Evolutionary conservation across 257 asterid genomes (phyloP).

Genomic region (Fraxinus anomala): DNA sequence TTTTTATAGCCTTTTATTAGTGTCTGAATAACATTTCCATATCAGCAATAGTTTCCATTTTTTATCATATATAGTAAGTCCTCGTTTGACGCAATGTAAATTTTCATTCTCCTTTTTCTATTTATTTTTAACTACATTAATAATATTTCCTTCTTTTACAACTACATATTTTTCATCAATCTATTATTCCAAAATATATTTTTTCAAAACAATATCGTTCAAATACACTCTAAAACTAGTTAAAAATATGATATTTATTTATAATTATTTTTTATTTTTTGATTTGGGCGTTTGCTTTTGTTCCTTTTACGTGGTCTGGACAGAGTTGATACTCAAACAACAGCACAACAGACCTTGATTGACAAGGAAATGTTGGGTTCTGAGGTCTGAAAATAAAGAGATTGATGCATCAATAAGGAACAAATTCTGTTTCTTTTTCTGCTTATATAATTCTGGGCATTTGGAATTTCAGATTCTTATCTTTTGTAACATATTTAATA

Average conservation of each 20-base stretch:
- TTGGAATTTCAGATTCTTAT: not conserved
- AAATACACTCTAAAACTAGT: too few relatives aligned
- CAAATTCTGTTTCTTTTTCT: slow-evolving; percentile 28
- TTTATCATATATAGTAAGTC: too few relatives aligned
- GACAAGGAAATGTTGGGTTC: slow-evolving; percentile 44
- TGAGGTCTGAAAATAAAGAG: slow-evolving; percentile 61
- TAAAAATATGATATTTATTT: not conserved
- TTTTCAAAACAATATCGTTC: too few relatives aligned
- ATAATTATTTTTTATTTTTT: not conserved
- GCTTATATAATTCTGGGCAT: slow-evolving; percentile 8
- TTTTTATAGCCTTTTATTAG: too few relatives aligned
- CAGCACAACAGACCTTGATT: slow-evolving; percentile 28
- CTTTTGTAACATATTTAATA: not conserved
- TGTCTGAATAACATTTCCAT: not conserved
- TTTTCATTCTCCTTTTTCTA: too few relatives aligned
- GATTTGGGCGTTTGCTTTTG: not conserved
- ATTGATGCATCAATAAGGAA: slow-evolving; percentile 34
- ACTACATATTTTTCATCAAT: too few relatives aligned
- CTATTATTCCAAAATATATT: too few relatives aligned
- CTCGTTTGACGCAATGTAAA: too few relatives aligned
- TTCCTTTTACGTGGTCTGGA: slow-evolving; percentile 35
- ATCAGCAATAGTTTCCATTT: too few relatives aligned
- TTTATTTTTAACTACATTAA: too few relatives aligned
- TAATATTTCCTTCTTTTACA: too few relatives aligned
- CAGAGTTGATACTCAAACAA: slow-evolving; percentile 19